These are phyloP conservation scores for Fomes fomentarius DNA, from an alignment of 1,284 basidiomycete species.

Conservation along the genomic window DNA sequence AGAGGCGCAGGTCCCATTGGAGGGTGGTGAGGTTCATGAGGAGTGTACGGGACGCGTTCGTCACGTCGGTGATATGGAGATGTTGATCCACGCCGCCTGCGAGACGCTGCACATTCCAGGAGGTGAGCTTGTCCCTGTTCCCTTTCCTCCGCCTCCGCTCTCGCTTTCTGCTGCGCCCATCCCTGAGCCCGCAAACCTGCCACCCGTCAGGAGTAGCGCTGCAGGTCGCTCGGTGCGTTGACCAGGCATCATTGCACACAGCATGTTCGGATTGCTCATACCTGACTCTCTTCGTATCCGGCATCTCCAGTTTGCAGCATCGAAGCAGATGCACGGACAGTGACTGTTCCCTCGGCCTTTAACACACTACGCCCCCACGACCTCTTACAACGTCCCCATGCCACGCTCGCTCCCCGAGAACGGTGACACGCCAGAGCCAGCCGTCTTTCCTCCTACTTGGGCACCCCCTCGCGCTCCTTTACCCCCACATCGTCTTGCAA, in stretches of 20 bases:
- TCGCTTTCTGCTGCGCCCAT: background rate
- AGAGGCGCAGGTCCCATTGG: conserved; percentile 82
- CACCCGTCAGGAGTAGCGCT: background rate
- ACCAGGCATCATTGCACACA: background rate
- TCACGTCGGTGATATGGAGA: conserved; percentile 93
- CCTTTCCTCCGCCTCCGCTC: background rate
- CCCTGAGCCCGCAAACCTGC: background rate
- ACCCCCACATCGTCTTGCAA: conserved; percentile 73
- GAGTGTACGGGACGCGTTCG: conserved; percentile 96
- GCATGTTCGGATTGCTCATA: background rate
- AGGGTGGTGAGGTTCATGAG: conserved; percentile 86
- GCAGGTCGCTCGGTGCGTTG: conserved; percentile 1
- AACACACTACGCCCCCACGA: background rate
- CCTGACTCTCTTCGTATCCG: background rate
- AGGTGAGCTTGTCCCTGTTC: background rate
- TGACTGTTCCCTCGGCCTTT: conserved; percentile 1
- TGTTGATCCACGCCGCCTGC: conserved; percentile 72
- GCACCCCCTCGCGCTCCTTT: conserved; percentile 69
- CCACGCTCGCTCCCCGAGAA: conserved; percentile 26
- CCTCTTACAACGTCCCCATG: conserved; percentile 32
- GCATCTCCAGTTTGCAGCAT: background rate
- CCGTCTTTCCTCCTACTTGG: conserved; percentile 45
- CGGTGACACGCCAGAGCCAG: conserved; percentile 26
- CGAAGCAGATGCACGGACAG: conserved; percentile 13
- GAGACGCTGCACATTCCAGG: conserved; percentile 80